Base-by-base conservation (phyloP, 148 eudicot species). In the Cornus kousa region DNA sequence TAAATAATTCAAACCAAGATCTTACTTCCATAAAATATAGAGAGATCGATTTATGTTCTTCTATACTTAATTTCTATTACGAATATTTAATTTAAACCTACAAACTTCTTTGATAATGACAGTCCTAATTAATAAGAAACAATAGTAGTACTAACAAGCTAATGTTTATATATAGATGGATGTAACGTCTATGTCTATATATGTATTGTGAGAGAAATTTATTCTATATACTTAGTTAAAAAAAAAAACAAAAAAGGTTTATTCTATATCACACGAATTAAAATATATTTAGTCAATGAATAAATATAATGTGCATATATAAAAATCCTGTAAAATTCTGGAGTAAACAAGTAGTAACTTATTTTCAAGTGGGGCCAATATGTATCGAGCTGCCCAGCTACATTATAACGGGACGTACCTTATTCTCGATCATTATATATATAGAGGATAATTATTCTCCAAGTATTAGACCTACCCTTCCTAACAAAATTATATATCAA, bases 1-100 rank as follows among this genome's bases (percentile, higher is more conserved):
- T 65, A 75, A 75, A 39, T 13, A 66, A 75, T 64, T 75, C 35
- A 65, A 75, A 75, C 37, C 17, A 40, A 37, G 48, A 69, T 69
- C 46, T 20, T 69, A 35, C 48, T 69, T 35, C 3, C 17, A 37
- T 10, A 66, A 22, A 19, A n/a, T 20, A 5, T n/a, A 7, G 7
- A 35, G 5, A 35, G 9, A 8, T 28, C 28, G 28, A 28, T 10
- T 68, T 32, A 12, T 37, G 9, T 14, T 33, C 37, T 35, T 35
- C 3, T 35, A 35, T 35, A 35, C 28, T 28, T 35, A 35, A 16
- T 24, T 67, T 28, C 28, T 67, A 35, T 31, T 67, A 28, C 28
- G 24, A 2, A 9, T 23, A 67, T 31, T 67, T 28, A 28, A 28
- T 28, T 9, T 23, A 31, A 67, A 67, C 28, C 70, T 68, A 68